Base-by-base conservation (phyloP, 2,329 filamentous ascomycete species). In the Paracamarosporium sp. region DNA sequence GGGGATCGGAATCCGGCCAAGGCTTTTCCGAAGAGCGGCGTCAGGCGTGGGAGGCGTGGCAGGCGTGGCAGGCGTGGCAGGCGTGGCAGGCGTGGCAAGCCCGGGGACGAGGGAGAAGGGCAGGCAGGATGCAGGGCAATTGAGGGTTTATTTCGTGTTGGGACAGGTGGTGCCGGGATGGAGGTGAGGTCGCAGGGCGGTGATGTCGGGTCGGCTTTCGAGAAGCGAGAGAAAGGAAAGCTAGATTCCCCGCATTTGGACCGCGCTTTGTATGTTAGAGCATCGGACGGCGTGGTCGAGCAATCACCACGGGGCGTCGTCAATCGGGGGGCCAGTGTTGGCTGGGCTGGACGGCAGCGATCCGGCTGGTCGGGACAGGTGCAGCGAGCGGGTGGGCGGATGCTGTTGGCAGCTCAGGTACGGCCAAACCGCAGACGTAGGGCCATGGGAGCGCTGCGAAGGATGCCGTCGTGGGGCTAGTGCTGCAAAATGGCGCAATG, bases 231-330 rank as follows among this genome's bases (percentile, higher is more conserved):
- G 62, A 57, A 63, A 56, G 53, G 50, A 61, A 69, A 65, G 64
- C 67, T 67, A 53, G 56, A 65, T 74, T 74, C 73, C 73, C 73
- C 71, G 73, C 73, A 75, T 74, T 72, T 69, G 60, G 57, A 65
- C 62, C 55, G 61, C 62, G 64, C 67, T 62, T 67, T 69, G 69
- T 66, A 67, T 68, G 66, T 65, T 66, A 60, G 64, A 68, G 66
- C 68, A 55, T 60, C 63, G 65, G 63, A 65, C 60, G 60, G 59
- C 61, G 60, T 67, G 61, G 63, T 62, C 67, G 61, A 63, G 68
- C 66, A 69, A 64, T 67, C 58, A 65, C 59, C 56, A 63, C 66
- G 66, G 62, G 30, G 58, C 59, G 58, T 54, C 57, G 54, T 68
- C 61, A 68, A 70, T 68, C 67, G 62, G 61, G 53, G 47, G 51